Evolutionary conservation across 345 rosid genomes (phyloP).

Genomic region (Hypericum perforatum): DNA sequence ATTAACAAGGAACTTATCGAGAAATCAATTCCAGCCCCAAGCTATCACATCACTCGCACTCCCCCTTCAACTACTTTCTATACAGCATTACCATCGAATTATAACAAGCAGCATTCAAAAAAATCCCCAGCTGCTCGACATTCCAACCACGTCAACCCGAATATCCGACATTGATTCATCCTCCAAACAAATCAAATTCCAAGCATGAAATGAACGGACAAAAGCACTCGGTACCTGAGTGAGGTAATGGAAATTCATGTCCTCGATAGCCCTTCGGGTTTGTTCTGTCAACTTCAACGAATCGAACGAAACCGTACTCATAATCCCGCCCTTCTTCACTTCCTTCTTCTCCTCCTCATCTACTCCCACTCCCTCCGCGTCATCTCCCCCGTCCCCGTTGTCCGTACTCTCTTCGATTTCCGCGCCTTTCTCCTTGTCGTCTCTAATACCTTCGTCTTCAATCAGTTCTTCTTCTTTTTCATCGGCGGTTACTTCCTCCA

Average conservation of each 20-base stretch:
- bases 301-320: constrained; percentile 69
- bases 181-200: neutral
- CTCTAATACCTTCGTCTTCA: constrained; percentile 6
- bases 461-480: constrained; percentile 6
- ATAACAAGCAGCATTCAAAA: too few relatives aligned
- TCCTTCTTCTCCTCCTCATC: constrained; percentile 16
- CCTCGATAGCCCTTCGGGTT: constrained; percentile 56
- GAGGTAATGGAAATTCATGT: constrained; percentile 69
- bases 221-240: constrained; percentile 47
- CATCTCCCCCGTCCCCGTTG: neutral
- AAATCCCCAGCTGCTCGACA: too few relatives aligned
- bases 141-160: neutral
- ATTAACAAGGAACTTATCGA: constrained; percentile 1
- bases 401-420: neutral
- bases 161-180: neutral
- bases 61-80: neutral
- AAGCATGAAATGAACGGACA: neutral
- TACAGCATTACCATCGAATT: too few relatives aligned
- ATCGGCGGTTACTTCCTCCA: neutral
- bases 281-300: constrained; percentile 57
- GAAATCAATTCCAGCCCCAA: neutral
- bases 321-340: constrained; percentile 50
- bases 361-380: constrained; percentile 11
- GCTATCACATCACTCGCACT: neutral
- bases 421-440: constrained; percentile 3